Percentiles rank a stretch among this genome's conserved stretches.
These are phyloP conservation scores for Sphagnum tenellum DNA, from an alignment of 225 moss, liverwort and hornwort species.

Conservation along the genomic window DNA sequence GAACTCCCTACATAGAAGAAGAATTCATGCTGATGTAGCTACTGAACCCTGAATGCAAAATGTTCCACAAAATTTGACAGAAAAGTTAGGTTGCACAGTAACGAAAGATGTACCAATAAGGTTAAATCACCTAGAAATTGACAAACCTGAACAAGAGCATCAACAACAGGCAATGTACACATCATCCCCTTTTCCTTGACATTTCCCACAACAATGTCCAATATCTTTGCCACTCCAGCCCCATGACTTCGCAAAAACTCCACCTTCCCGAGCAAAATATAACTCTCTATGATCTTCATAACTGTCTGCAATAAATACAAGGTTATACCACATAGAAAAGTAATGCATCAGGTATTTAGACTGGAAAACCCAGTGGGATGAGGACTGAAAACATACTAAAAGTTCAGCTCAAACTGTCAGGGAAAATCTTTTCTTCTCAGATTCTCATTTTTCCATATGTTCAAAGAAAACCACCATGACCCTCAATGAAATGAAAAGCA, in stretches of 20 bases:
- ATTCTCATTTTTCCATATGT: too few relatives aligned
- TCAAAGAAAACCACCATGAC: neutral
- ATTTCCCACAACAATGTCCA: constrained; percentile 92
- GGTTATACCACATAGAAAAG: too few relatives aligned
- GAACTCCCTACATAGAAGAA: too few relatives aligned
- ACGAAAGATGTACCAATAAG: neutral
- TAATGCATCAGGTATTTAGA: too few relatives aligned
- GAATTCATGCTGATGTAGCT: too few relatives aligned
- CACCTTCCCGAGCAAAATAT: constrained; percentile 82
- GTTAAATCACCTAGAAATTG: neutral
- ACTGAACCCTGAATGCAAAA: too few relatives aligned
- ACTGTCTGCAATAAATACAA: constrained; percentile 40
- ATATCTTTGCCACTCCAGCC: constrained; percentile 71
- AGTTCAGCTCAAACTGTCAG: too few relatives aligned
- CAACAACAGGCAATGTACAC: constrained; percentile 92
- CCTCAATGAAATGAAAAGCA: neutral
- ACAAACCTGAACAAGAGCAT: constrained; percentile 82
- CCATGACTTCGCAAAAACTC: constrained; percentile 88
- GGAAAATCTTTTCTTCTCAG: too few relatives aligned
- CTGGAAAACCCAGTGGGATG: too few relatives aligned
- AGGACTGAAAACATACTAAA: too few relatives aligned
- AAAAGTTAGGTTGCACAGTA: too few relatives aligned
- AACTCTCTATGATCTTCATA: constrained; percentile 92
- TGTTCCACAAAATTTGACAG: too few relatives aligned
- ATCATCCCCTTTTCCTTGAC: constrained; percentile 99